Evolutionary conservation across 108 stramenopile genomes (phyloP).

Genomic region (Epithemia pelagica): DNA sequence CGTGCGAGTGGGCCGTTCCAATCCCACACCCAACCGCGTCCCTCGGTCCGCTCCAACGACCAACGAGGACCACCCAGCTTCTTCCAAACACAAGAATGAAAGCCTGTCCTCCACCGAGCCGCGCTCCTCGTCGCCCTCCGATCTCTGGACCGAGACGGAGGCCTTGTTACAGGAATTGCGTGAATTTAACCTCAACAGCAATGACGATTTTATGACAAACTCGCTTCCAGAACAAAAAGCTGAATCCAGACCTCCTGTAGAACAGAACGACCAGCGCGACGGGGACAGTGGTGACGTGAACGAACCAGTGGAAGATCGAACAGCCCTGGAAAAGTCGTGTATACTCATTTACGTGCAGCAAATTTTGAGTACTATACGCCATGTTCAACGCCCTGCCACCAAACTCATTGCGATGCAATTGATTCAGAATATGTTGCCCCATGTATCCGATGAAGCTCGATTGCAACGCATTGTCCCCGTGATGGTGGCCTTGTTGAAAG

Average conservation of each 20-base stretch:
- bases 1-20: constrained; percentile 38
- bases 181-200: constrained; percentile 19
- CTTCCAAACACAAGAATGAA: neutral
- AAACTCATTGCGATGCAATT: constrained; percentile 86
- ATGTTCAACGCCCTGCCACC: constrained; percentile 83
- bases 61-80: too few species aligned
- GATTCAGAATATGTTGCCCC: constrained; percentile 65
- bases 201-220: constrained; percentile 21
- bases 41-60: too few species aligned
- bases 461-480: constrained; percentile 92
- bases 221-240: neutral
- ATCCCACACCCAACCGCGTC: too few species aligned
- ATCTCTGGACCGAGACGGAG: constrained; percentile 18
- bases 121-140: neutral
- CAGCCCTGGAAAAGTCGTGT: constrained; percentile 21
- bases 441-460: constrained; percentile 72
- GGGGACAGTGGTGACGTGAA: neutral
- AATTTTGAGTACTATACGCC: constrained; percentile 75
- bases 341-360: constrained; percentile 83
- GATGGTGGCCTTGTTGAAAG: constrained; percentile 73
- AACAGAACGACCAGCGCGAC: neutral
- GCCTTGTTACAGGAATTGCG: constrained; percentile 33
- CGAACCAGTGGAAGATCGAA: neutral
- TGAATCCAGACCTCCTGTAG: neutral
- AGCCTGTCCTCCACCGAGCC: neutral